A percentile compares a stretch with the other conserved stretches of the same genome.
These are phyloP conservation scores for Pythium pectinolyticum DNA, from an alignment of 352 stramenopile genomes.

Conservation along the genomic window DNA sequence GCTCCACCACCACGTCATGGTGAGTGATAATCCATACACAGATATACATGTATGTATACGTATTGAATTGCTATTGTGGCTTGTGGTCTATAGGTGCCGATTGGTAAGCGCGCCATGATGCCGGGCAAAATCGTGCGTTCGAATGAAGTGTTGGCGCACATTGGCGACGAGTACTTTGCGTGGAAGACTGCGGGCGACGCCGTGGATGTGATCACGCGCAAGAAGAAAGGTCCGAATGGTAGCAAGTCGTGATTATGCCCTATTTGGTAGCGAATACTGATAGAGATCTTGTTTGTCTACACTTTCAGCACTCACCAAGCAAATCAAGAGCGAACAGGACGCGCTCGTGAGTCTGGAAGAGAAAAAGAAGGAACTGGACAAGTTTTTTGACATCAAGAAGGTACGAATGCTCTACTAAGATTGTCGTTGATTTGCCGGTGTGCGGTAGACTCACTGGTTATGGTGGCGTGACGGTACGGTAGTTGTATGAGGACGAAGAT, in stretches of 20 bases:
- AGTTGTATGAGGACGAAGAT: constrained; percentile 83
- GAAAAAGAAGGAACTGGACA: constrained; percentile 71
- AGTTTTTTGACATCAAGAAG: constrained; percentile 73
- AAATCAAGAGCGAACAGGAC: constrained; percentile 59
- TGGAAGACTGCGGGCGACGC: constrained; percentile 71
- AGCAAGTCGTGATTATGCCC: neutral
- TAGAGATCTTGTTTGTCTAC: neutral
- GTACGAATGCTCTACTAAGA: constrained; percentile 12
- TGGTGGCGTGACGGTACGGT: neutral
- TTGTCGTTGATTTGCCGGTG: neutral
- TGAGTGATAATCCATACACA: constrained; percentile 23
- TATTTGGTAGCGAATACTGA: no score
- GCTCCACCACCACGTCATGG: constrained; percentile 80
- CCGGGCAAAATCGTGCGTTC: constrained; percentile 81
- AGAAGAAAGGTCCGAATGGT: constrained; percentile 60
- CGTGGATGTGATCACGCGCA: constrained; percentile 65
- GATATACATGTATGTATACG: no score
- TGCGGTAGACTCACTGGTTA: neutral
- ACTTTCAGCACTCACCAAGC: constrained; percentile 41
- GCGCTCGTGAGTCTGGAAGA: constrained; percentile 42
- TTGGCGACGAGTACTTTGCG: constrained; percentile 81
- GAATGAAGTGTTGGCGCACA: constrained; percentile 81
- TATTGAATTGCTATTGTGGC: neutral
- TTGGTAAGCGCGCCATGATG: constrained; percentile 83
- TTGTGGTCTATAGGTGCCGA: constrained; percentile 40